Evolutionary conservation across 352 stramenopile species (phyloP).

Genomic region (Phytophthora multivora): DNA sequence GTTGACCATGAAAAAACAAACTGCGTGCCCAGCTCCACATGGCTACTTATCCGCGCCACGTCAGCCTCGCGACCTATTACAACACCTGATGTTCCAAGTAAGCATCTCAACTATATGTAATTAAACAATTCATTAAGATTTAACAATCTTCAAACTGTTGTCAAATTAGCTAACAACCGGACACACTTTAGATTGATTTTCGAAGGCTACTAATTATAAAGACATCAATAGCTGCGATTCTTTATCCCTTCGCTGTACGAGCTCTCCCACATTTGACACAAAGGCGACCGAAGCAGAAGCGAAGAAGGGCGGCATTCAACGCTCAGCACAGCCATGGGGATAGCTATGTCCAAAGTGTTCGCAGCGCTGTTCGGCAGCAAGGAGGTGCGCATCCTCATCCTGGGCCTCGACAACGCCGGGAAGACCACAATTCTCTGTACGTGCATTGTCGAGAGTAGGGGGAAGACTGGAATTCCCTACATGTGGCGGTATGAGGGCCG

Average conservation of each 20-base stretch:
- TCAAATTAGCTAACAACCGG: no score
- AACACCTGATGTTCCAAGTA: no score
- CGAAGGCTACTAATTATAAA: no score
- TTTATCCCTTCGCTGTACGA: no score
- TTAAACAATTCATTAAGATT: no score
- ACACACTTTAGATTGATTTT: no score
- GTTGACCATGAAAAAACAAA: not conserved
- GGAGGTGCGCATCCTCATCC: slow-evolving; percentile 99
- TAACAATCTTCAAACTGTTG: no score
- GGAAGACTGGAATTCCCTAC: not conserved
- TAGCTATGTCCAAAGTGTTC: slow-evolving; percentile 98
- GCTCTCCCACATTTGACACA: slow-evolving; percentile 30
- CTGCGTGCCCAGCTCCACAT: not conserved
- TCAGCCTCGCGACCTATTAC: slow-evolving; percentile 1
- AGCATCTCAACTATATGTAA: no score
- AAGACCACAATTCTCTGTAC: slow-evolving; percentile 99
- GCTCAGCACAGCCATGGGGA: slow-evolving; percentile 89
- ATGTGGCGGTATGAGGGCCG: no score
- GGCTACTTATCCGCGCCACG: slow-evolving; percentile 3
- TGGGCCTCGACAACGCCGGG: slow-evolving; percentile 99
- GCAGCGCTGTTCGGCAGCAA: slow-evolving; percentile 98
- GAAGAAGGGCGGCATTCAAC: slow-evolving; percentile 14
- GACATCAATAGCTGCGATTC: no score
- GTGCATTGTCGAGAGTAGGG: slow-evolving; percentile 20
- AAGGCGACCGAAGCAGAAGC: slow-evolving; percentile 11